A percentile compares a stretch with the other conserved stretches of the same genome.
These are phyloP conservation scores for Exophiala spinifera DNA, from an alignment of 2,329 filamentous ascomycete genomes.

Conservation along the genomic window DNA sequence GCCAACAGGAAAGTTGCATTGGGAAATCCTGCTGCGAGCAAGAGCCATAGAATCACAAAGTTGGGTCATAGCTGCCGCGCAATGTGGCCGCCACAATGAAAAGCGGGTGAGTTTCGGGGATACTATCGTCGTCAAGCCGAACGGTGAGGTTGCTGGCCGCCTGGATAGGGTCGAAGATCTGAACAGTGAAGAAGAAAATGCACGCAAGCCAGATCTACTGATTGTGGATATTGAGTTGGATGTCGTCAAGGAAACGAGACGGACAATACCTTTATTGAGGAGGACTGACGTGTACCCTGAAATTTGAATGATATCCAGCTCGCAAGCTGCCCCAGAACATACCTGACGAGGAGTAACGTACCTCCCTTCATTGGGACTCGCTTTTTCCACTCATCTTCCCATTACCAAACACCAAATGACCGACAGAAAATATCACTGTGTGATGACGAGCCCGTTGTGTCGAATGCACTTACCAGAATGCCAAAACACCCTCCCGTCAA, in stretches of 20 bases:
- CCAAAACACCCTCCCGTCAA: too few relatives aligned
- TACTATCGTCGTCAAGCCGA: constrained; percentile 81
- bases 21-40: constrained; percentile 73
- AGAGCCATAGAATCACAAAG: constrained; percentile 85
- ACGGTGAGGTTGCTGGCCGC: constrained; percentile 71
- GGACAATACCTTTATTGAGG: constrained; percentile 56
- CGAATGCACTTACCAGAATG: too few relatives aligned
- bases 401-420: too few relatives aligned
- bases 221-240: constrained; percentile 55
- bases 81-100: constrained; percentile 71
- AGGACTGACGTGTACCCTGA: constrained; percentile 52
- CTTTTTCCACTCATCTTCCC: too few relatives aligned
- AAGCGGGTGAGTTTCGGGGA: constrained; percentile 80
- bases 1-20: constrained; percentile 79
- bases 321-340: too few relatives aligned
- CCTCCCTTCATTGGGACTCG: too few relatives aligned
- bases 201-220: constrained; percentile 44
- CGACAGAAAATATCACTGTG: too few relatives aligned
- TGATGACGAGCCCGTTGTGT: too few relatives aligned
- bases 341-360: too few relatives aligned
- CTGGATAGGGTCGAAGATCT: constrained; percentile 49
- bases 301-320: constrained; percentile 30
- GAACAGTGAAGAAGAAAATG: constrained; percentile 31
- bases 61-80: constrained; percentile 83
- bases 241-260: constrained; percentile 51